Evolutionary conservation across 169 alveolate species (phyloP), one percentile per base, ranked within the genome.

Genomic region (Plasmodium relictum): DNA sequence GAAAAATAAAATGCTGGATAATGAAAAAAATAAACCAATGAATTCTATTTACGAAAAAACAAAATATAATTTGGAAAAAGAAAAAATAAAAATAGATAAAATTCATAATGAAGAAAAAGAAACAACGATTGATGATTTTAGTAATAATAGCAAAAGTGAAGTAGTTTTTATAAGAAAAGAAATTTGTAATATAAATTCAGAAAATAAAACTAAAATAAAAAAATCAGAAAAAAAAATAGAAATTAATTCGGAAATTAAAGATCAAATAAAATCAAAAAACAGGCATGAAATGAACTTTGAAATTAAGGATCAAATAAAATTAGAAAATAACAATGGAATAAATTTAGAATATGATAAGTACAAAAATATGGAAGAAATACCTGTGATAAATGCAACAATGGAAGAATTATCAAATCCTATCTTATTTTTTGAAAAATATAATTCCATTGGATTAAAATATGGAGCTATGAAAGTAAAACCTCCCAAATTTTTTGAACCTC

Each of bases 381-480:
- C 96, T 1, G 91, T 92, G 12, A 68, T 94, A 20, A 54, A 89
- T 16, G 93, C 97, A 31, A 94, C 97, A 45, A 87, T 59, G 48
- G 96, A 94, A 26, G 96, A 93, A 76, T 94, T 94, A 41, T 22
- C 62, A 26, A 71, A 94, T 44, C 96, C 96, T 31, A 63, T 94
- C 14, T 65, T 66, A 24, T 56, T 94, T 44, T 93, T 93, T 94
- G 85, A 72, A 63, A 93, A 83, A 59, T 89, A 88, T 74, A 45
- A 68, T 42, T 76, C 62, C 6, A 61, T 68, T 73, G 97, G 97
- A 16, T 78, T 90, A 56, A 90, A 93, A 66, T 95, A 73, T 56
- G 97, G 97, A 22, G 97, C 96, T 0, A 86, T 95, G 52, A 95
- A 95, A 72, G 93, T 95, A 3, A 69, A 93, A 16, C 97, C 97